phyloP scores from a whole-genome alignment of 768 basidiomycete genomes.

The Tylopilus vinaceipallidus region DNA sequence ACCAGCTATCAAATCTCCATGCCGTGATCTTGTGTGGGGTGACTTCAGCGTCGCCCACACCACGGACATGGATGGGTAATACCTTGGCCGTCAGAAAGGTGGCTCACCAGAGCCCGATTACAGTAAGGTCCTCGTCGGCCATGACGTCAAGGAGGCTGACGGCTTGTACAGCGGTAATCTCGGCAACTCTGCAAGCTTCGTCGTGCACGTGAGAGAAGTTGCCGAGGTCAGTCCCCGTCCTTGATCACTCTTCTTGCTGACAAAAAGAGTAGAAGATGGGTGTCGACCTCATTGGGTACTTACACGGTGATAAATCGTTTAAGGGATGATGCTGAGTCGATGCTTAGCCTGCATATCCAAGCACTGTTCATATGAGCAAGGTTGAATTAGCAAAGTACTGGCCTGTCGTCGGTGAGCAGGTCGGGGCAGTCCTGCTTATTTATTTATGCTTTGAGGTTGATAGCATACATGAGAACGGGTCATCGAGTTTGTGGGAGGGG shows the following conservation, averaged over 20 bases:
- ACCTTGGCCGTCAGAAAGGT: constrained; percentile 79
- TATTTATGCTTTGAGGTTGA: too few relatives aligned
- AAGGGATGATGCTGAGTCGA: too few relatives aligned
- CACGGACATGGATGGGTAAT: constrained; percentile 81
- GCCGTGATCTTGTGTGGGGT: constrained; percentile 75
- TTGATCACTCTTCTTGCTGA: not conserved
- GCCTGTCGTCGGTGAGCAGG: too few relatives aligned
- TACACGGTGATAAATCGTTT: constrained; percentile 63
- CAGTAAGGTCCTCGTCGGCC: constrained; percentile 39
- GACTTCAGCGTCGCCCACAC: constrained; percentile 87
- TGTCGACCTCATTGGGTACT: constrained; percentile 81
- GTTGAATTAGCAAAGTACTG: too few relatives aligned
- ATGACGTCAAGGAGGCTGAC: too few relatives aligned
- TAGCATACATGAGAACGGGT: too few relatives aligned
- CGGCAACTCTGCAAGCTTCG: constrained; percentile 86
- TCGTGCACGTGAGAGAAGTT: constrained; percentile 73
- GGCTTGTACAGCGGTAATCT: constrained; percentile 46
- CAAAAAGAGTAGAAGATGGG: constrained; percentile 47
- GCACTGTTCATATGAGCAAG: too few relatives aligned
- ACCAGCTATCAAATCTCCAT: constrained; percentile 52
- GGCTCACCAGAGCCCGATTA: constrained; percentile 77
- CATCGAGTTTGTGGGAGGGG: too few relatives aligned
- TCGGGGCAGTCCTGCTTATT: too few relatives aligned
- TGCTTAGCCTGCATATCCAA: constrained; percentile 41
- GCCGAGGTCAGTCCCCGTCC: constrained; percentile 47